These are phyloP conservation scores for Fraxinus sp. DNA, from an alignment of 305 asterid genomes.

Conservation along the genomic window DNA sequence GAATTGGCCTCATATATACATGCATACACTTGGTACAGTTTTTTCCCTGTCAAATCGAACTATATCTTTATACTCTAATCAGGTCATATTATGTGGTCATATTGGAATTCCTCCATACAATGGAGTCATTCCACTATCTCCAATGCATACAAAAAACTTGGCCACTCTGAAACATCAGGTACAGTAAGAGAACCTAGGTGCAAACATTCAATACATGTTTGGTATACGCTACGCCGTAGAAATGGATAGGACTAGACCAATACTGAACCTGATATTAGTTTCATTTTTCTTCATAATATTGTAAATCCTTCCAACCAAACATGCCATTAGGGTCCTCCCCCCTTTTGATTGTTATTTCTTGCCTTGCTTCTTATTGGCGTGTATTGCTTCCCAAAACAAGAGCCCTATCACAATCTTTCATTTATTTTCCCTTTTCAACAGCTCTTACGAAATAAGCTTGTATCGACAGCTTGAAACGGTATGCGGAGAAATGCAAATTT, in stretches of 20 bases:
- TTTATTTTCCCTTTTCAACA: conserved; percentile 34
- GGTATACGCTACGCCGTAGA: background rate
- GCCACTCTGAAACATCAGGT: conserved; percentile 99
- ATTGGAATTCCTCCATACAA: conserved; percentile 96
- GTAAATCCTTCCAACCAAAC: background rate
- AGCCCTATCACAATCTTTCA: background rate
- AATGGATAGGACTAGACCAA: background rate
- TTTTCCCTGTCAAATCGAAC: conserved; percentile 6
- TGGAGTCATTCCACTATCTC: conserved; percentile 98
- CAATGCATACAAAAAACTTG: conserved; percentile 95
- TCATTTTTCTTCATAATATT: background rate
- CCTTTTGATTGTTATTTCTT: background rate
- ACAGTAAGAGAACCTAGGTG: background rate
- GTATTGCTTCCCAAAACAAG: background rate
- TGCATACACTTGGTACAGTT: background rate
- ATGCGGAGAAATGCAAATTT: conserved; percentile 63
- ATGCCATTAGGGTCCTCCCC: background rate
- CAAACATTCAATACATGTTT: background rate
- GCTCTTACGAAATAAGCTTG: conserved; percentile 90
- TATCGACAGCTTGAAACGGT: conserved; percentile 70
- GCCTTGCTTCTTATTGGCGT: background rate
- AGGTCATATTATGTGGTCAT: conserved; percentile 92
- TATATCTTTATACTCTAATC: conserved; percentile 11
- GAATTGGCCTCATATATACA: background rate
- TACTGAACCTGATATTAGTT: background rate